A percentile compares a stretch with the other conserved stretches of the same genome.
Conservation (phyloP, 2,329 filamentous ascomycete genomes). For the Magnaporthales sp. region DNA sequence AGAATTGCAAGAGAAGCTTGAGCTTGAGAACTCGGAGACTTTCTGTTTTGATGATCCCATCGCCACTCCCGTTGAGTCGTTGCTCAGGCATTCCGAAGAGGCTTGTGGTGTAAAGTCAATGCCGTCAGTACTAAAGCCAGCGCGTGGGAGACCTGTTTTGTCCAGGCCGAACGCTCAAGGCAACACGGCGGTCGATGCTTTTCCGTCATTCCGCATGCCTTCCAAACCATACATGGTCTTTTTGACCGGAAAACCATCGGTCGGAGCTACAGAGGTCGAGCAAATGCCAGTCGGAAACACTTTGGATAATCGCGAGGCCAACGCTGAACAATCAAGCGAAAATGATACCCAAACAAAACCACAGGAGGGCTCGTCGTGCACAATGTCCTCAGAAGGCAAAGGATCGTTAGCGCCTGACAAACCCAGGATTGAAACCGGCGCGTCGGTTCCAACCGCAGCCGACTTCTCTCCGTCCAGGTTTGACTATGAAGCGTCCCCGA, state of each 20-base stretch:
- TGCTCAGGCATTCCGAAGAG: background rate
- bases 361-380: background rate
- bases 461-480: background rate
- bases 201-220: conserved; percentile 5
- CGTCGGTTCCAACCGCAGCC: background rate
- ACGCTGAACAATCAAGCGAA: background rate
- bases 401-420: background rate
- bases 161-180: background rate
- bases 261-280: background rate
- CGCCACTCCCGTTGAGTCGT: background rate
- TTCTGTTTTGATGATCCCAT: background rate
- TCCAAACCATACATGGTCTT: conserved; percentile 8
- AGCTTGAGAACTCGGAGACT: background rate
- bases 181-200: background rate
- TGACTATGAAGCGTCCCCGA: background rate
- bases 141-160: conserved; percentile 11
- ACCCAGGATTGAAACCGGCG: background rate
- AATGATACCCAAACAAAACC: background rate
- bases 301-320: too few species aligned
- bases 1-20: background rate
- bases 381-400: background rate
- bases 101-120: conserved; percentile 12
- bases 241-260: background rate
- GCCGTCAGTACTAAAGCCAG: conserved; percentile 21
- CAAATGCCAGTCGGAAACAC: background rate